Evolutionary conservation across 768 basidiomycete species (phyloP).

Genomic region (Pulveroboletus ravenelii): DNA sequence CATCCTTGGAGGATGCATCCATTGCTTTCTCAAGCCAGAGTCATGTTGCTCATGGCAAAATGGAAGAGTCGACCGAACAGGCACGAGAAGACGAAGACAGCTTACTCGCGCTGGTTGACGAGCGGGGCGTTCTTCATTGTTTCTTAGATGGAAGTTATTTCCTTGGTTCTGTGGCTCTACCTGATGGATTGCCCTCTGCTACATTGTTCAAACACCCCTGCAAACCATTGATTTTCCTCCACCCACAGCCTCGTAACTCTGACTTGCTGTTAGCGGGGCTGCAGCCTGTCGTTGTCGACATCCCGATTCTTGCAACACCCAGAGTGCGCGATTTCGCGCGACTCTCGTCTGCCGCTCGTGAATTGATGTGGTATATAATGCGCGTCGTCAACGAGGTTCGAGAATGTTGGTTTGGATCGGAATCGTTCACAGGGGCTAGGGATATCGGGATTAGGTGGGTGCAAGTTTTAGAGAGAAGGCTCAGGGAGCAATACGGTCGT

Average conservation of each 20-base stretch:
- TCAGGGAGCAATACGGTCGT: conserved; percentile 66
- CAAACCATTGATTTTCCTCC: conserved; percentile 46
- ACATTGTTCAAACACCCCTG: conserved; percentile 41
- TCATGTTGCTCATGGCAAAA: conserved; percentile 25
- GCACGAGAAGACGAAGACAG: conserved; percentile 54
- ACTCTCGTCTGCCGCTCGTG: conserved; percentile 63
- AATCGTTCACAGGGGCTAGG: conserved; percentile 60
- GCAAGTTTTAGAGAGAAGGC: conserved; percentile 55
- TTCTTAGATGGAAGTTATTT: conserved; percentile 77
- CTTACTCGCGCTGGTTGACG: conserved; percentile 58
- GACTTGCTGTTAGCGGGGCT: conserved; percentile 25
- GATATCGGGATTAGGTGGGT: conserved; percentile 74
- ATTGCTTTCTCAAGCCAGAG: conserved; percentile 43
- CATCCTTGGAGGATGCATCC: conserved; percentile 54
- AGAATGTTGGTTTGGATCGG: conserved; percentile 67
- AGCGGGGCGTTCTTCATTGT: conserved; percentile 51
- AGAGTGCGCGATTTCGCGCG: conserved; percentile 65
- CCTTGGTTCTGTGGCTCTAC: conserved; percentile 46
- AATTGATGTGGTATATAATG: conserved; percentile 67
- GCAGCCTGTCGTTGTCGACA: conserved; percentile 43
- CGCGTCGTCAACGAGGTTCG: conserved; percentile 72
- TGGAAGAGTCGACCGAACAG: conserved; percentile 24
- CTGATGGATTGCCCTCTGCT: conserved; percentile 31
- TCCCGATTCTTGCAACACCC: conserved; percentile 55
- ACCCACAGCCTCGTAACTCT: conserved; percentile 32